Conservation (phyloP, 192 early-diverging fungal species). For the Phycomyces blakesleeanus region DNA sequence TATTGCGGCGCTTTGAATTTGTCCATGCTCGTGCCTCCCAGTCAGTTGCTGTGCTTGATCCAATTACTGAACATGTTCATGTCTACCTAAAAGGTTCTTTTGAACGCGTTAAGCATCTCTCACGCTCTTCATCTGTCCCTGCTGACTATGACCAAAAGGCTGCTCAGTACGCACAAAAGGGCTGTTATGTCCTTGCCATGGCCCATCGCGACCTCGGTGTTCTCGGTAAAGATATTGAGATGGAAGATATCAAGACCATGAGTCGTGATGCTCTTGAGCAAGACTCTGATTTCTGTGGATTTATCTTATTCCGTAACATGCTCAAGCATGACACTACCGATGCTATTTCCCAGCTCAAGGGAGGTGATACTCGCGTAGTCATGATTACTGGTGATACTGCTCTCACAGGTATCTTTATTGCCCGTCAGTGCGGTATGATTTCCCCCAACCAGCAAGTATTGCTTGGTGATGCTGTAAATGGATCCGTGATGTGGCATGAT, state of each 20-base stretch:
- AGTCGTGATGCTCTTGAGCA: slow-evolving; percentile 59
- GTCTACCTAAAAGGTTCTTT: slow-evolving; percentile 80
- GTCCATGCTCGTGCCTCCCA: slow-evolving; percentile 74
- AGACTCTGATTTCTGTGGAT: slow-evolving; percentile 49
- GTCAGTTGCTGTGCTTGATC: slow-evolving; percentile 63
- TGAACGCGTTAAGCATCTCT: slow-evolving; percentile 60
- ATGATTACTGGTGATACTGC: slow-evolving; percentile 87
- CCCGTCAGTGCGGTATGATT: slow-evolving; percentile 63
- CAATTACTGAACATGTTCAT: slow-evolving; percentile 46
- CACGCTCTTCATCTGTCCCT: slow-evolving; percentile 43
- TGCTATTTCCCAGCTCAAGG: slow-evolving; percentile 62
- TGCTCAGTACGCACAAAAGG: slow-evolving; percentile 58
- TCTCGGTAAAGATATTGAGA: slow-evolving; percentile 35
- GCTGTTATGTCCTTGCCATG: slow-evolving; percentile 76
- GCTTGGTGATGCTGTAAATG: slow-evolving; percentile 50
- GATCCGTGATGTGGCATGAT: slow-evolving; percentile 57
- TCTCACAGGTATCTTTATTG: slow-evolving; percentile 70
- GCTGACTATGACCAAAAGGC: slow-evolving; percentile 55
- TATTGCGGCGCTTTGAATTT: slow-evolving; percentile 77
- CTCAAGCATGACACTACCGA: slow-evolving; percentile 67
- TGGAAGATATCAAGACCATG: slow-evolving; percentile 32
- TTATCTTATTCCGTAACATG: slow-evolving; percentile 75
- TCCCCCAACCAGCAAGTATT: slow-evolving; percentile 43
- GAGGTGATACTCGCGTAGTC: slow-evolving; percentile 67
- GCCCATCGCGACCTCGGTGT: slow-evolving; percentile 59